phyloP scores from a whole-genome alignment of 306 rosid genomes.

The Elaeagnus macrophylla region DNA sequence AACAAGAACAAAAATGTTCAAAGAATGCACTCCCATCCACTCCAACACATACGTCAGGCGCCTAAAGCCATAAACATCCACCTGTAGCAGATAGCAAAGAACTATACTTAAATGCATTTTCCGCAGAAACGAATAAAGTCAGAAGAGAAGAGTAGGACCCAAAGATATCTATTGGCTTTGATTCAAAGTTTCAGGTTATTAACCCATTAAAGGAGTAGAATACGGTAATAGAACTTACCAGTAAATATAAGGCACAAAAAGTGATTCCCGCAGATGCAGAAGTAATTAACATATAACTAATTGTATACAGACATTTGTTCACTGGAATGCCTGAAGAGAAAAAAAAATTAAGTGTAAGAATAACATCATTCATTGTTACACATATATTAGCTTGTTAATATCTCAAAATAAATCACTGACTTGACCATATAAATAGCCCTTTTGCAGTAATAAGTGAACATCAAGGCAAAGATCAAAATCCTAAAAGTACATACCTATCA shows the following conservation, averaged over 20 bases:
- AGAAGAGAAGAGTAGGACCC: too few relatives aligned
- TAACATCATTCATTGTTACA: conserved; percentile 4
- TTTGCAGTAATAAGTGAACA: not conserved
- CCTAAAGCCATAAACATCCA: conserved; percentile 54
- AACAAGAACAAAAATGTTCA: conserved; percentile 58
- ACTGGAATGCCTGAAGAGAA: conserved; percentile 61
- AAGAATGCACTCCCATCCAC: conserved; percentile 87
- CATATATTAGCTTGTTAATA: not conserved
- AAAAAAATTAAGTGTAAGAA: not conserved
- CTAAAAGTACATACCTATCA: conserved; percentile 11
- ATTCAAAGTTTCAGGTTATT: too few relatives aligned
- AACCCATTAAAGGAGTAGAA: conserved; percentile 2
- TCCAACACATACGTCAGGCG: conserved; percentile 49
- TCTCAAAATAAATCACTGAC: not conserved
- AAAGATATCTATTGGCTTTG: too few relatives aligned
- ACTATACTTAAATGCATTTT: not conserved
- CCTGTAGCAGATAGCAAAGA: conserved; percentile 37
- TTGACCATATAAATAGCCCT: not conserved
- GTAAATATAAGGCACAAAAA: conserved; percentile 53
- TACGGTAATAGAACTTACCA: conserved; percentile 61
- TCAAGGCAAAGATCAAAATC: not conserved
- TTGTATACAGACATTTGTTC: conserved; percentile 70
- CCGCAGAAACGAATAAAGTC: too few relatives aligned
- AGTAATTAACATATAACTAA: conserved; percentile 77
- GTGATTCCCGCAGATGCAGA: conserved; percentile 68